These are phyloP conservation scores for Mucor ambiguus DNA, from an alignment of 371 early-diverging fungal species.

Conservation along the genomic window DNA sequence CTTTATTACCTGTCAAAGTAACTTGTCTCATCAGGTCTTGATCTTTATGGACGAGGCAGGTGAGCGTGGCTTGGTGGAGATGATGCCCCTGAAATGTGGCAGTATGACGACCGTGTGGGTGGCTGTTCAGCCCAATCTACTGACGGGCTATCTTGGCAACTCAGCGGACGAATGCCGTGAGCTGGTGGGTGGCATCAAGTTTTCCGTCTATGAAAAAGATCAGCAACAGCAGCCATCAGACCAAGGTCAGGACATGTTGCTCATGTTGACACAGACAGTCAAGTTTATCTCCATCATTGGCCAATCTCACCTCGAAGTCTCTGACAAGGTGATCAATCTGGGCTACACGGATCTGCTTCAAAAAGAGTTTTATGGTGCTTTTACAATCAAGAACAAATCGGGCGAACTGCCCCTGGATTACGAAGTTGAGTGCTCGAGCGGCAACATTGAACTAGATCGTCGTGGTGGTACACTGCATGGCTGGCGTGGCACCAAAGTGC, in stretches of 20 bases:
- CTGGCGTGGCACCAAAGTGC: slow-evolving; percentile 45
- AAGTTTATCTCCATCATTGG: slow-evolving; percentile 85
- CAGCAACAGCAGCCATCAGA: slow-evolving; percentile 15
- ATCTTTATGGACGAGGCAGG: slow-evolving; percentile 76
- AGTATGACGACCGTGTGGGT: slow-evolving; percentile 72
- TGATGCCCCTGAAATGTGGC: slow-evolving; percentile 56
- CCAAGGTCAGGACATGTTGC: slow-evolving; percentile 30
- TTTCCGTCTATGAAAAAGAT: slow-evolving; percentile 63
- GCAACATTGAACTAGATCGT: slow-evolving; percentile 63
- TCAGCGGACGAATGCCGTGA: slow-evolving; percentile 66
- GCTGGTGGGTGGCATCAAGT: slow-evolving; percentile 84
- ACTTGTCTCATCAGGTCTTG: slow-evolving; percentile 80
- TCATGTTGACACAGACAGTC: slow-evolving; percentile 71
- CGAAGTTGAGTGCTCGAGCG: slow-evolving; percentile 57
- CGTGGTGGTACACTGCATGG: slow-evolving; percentile 63
- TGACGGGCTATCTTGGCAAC: slow-evolving; percentile 49
- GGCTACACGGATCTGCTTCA: slow-evolving; percentile 59
- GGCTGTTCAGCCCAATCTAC: slow-evolving; percentile 78
- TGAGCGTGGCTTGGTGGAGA: slow-evolving; percentile 63
- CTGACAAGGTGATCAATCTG: slow-evolving; percentile 58
- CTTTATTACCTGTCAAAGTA: slow-evolving; percentile 74
- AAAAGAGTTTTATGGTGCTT: slow-evolving; percentile 61
- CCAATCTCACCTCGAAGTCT: slow-evolving; percentile 73
- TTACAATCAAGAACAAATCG: slow-evolving; percentile 64
- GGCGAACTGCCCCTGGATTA: slow-evolving; percentile 70